Evolutionary conservation across 2,329 filamentous ascomycete species (phyloP), one percentile per base, ranked within the genome.

Genomic region (Paecilomyces formosus): DNA sequence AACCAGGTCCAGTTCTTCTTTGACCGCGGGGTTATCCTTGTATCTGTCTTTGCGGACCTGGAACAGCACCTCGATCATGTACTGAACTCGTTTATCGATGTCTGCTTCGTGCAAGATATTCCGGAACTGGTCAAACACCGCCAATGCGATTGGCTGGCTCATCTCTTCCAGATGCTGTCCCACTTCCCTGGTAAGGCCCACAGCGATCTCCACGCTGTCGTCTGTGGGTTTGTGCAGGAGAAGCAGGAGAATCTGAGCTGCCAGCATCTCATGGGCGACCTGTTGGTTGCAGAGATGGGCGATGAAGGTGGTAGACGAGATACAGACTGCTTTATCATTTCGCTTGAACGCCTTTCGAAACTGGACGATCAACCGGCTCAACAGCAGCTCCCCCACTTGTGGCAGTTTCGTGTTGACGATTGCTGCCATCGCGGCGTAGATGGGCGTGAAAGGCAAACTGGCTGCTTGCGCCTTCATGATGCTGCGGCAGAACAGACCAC

Each of bases 401-500:
- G 94, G 94, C 60, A 99, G 80, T 75, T 99, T 99, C 13, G 94
- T 97, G 73, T 99, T 99, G 72, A 97, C 92, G 67, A 97, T 95
- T 39, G 94, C 92, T 1, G 87, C 91, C 87, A 97, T 95, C 54
- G 92, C 90, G 12, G 93, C 94, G 68, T 97, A 96, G 61, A 99
- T 96, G 9, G 93, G 90, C 0, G 94, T 97, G 69, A 97, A 99
- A 0, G 93, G 92, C 72, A 97, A 82, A 80, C 90, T 95, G 9
- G 93, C 92, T 13, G 93, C 92, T 78, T 99, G 94, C 0, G 94
- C 94, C 79, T 97, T 97, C 92, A 97, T 96, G 69, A 99, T 94
- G 66, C 90, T 93, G 63, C 94, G 85, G 76, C 93, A 97, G 74
- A 97, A 97, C 60, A 99, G 77, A 21, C 94, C 94, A 60, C 94